Conservation (phyloP, 2,329 filamentous ascomycete genomes). For the Talaromyces sp. region DNA sequence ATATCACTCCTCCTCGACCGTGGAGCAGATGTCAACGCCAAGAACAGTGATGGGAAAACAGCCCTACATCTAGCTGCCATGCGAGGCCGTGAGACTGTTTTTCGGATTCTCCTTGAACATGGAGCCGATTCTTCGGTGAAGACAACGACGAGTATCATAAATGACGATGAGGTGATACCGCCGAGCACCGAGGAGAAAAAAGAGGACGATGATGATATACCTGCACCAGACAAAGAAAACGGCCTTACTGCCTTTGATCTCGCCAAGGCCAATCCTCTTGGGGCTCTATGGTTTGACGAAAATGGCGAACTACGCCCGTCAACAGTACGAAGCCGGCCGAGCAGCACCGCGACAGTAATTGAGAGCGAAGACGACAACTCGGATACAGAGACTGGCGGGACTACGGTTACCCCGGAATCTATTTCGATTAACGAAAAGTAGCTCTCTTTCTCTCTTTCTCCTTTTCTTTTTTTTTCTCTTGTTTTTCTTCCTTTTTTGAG, state of each 20-base stretch:
- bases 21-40: slow-evolving; percentile 15
- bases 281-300: slow-evolving; percentile 19
- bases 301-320: slow-evolving; percentile 15
- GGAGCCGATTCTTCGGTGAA: slow-evolving; percentile 21
- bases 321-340: not conserved
- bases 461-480: not conserved
- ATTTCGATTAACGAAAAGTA: not conserved
- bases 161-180: not conserved
- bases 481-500: not conserved
- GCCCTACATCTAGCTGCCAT: slow-evolving; percentile 10
- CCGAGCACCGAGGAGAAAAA: not conserved
- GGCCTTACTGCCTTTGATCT: slow-evolving; percentile 21
- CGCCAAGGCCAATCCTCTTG: slow-evolving; percentile 21
- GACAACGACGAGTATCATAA: slow-evolving; percentile 5
- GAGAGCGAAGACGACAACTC: slow-evolving; percentile 12
- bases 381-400: slow-evolving; percentile 15
- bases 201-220: not conserved
- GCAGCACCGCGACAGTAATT: slow-evolving; percentile 8
- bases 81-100: slow-evolving; percentile 23
- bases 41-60: slow-evolving; percentile 5
- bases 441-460: not conserved
- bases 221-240: not conserved
- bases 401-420: slow-evolving; percentile 13
- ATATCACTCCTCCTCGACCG: slow-evolving; percentile 19
- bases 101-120: slow-evolving; percentile 19